Evolutionary conservation across 768 basidiomycete genomes (phyloP), one percentile per base, ranked within the genome.

Genomic region (Fomitopsis serialis): DNA sequence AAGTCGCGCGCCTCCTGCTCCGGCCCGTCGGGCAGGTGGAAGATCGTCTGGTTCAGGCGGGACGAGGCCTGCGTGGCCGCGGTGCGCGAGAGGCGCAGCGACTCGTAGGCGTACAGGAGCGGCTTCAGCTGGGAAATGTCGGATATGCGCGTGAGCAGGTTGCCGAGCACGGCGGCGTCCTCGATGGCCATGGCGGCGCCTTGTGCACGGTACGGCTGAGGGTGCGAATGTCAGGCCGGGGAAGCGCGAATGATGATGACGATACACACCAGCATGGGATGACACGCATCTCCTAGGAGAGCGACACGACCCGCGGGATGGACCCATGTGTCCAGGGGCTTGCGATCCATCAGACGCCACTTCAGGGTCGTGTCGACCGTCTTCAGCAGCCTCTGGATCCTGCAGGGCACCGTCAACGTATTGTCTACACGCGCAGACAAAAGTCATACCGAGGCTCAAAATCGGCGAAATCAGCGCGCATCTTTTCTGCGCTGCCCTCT

Each of bases 11-110:
- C 68, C 40, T 70, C 63, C 54, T 84, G 83, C 29, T 71, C 74
- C 1, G 74, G 73, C 0, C 82, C 81, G 51, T 84, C 84, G 0
- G 70, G 67, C 0, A 82, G 63, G 58, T 85, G 82, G 65, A 83
- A 84, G 34, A 76, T 74, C 35, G 69, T 55, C 54, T 80, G 78
- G 60, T 82, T 83, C 23, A 75, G 57, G 1, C 77, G 72, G 4
- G 79, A 74, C 15, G 75, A 71, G 0, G 62, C 62, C 57, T 85
- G 83, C 0, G 79, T 80, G 9, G 61, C 68, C 0, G 76, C 69
- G 3, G 79, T 73, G 25, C 84, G 80, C 6, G 67, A 57, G 27
- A 75, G 71, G 1, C 83, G 78, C 15, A 85, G 71, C 2, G 62
- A 58, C 54, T 83, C 66, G 58, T 84, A 85, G 0, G 78, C 81